Evolutionary conservation across 2,329 filamentous ascomycete genomes (phyloP).

Genomic region (Ophidiomyces ophidiicola): DNA sequence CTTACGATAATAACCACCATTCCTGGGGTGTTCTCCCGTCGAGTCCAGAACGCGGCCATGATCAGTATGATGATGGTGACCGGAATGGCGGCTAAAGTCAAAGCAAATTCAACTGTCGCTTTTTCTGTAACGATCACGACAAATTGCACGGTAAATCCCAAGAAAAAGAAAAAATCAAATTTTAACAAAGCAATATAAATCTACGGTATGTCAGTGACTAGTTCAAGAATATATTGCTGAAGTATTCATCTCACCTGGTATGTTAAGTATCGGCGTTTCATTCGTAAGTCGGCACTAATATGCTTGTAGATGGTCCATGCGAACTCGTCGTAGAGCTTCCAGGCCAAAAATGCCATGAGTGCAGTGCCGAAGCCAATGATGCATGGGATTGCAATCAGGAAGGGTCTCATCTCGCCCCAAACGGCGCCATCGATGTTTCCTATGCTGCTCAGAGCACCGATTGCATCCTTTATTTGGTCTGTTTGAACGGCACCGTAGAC

Average conservation of each 20-base stretch:
- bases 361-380: slow-evolving; percentile 67
- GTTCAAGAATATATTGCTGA: slow-evolving; percentile 1
- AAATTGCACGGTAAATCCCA: slow-evolving; percentile 96
- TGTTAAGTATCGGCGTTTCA: slow-evolving; percentile 92
- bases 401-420: slow-evolving; percentile 59
- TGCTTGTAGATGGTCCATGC: slow-evolving; percentile 99
- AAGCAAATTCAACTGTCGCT: slow-evolving; percentile 61
- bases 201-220: slow-evolving; percentile 35
- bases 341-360: slow-evolving; percentile 63
- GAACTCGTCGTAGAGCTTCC: slow-evolving; percentile 97
- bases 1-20: slow-evolving; percentile 62
- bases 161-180: slow-evolving; percentile 99
- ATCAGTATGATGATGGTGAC: slow-evolving; percentile 82
- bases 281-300: slow-evolving; percentile 89
- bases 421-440: slow-evolving; percentile 42
- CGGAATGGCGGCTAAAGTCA: slow-evolving; percentile 82
- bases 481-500: slow-evolving; percentile 90
- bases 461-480: slow-evolving; percentile 71
- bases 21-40: slow-evolving; percentile 65
- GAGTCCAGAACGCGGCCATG: slow-evolving; percentile 71
- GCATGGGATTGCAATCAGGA: slow-evolving; percentile 71
- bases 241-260: slow-evolving; percentile 63
- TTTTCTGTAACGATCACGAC: slow-evolving; percentile 72
- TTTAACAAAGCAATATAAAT: slow-evolving; percentile 96
- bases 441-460: slow-evolving; percentile 41